Conservation (phyloP, 306 rosid species). For the Bauhinia variegata region DNA sequence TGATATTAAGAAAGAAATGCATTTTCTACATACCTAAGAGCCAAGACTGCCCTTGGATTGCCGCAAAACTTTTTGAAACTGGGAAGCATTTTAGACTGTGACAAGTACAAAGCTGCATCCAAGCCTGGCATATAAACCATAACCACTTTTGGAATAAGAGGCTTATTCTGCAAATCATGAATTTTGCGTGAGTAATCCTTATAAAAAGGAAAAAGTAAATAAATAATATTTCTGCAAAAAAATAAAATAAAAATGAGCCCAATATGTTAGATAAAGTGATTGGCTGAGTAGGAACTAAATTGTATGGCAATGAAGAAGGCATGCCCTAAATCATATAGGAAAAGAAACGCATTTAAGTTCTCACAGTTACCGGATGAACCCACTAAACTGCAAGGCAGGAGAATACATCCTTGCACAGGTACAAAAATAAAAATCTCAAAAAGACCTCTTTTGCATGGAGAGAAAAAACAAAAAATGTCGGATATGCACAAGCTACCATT, state of each 20-base stretch:
- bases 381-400: not conserved
- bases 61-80: constrained; percentile 65
- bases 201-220: not conserved
- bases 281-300: not conserved
- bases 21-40: constrained; percentile 72
- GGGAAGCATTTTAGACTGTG: constrained; percentile 65
- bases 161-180: constrained; percentile 77
- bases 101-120: constrained; percentile 88
- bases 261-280: not conserved
- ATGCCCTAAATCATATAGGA: not conserved
- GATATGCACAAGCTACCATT: too few relatives aligned
- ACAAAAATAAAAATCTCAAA: too few relatives aligned
- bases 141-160: constrained; percentile 93
- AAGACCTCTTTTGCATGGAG: too few relatives aligned
- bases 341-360: too few relatives aligned
- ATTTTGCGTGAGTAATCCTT: constrained; percentile 37
- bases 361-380: not conserved
- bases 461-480: too few relatives aligned
- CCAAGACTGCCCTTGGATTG: constrained; percentile 84
- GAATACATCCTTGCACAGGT: too few relatives aligned
- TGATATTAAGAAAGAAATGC: constrained; percentile 26
- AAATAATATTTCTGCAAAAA: not conserved
- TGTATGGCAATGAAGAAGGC: not conserved
- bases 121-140: constrained; percentile 92
- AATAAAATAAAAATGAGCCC: not conserved